Evolutionary conservation across 371 early-diverging fungal species (phyloP).

Genomic region (Syncephalastrum sp.): DNA sequence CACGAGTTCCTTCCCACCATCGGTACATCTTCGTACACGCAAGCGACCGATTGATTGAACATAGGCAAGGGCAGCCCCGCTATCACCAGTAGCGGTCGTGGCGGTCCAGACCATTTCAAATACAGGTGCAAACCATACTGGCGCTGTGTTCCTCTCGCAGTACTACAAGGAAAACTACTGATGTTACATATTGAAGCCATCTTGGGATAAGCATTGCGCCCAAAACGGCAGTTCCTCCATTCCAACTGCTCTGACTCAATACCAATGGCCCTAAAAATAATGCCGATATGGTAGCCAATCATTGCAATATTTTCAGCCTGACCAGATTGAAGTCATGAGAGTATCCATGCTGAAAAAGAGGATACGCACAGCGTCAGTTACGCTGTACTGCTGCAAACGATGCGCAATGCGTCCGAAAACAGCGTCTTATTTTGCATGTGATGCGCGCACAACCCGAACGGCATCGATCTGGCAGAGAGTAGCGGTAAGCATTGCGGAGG

Average conservation of each 20-base stretch:
- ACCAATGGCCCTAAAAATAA: too few species aligned
- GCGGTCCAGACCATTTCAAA: constrained; percentile 92
- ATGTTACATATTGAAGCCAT: constrained; percentile 91
- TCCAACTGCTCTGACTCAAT: too few species aligned
- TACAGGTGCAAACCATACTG: constrained; percentile 91
- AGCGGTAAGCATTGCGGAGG: constrained; percentile 89
- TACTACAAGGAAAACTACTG: constrained; percentile 66
- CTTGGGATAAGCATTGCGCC: constrained; percentile 68
- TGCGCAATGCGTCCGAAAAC: constrained; percentile 78
- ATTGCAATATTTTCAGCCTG: constrained; percentile 81
- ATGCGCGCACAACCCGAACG: constrained; percentile 80
- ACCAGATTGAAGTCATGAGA: constrained; percentile 80
- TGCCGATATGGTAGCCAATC: constrained; percentile 56
- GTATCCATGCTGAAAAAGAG: constrained; percentile 90
- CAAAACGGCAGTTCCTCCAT: too few species aligned
- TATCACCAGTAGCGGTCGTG: constrained; percentile 69
- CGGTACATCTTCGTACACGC: constrained; percentile 77
- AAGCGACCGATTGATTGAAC: constrained; percentile 77
- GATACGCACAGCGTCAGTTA: constrained; percentile 74
- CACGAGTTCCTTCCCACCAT: constrained; percentile 94
- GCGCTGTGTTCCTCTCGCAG: constrained; percentile 76
- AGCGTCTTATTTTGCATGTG: constrained; percentile 54
- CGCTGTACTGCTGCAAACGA: constrained; percentile 65
- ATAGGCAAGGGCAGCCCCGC: constrained; percentile 81
- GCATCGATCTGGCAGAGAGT: constrained; percentile 90